Conservation (phyloP, 2,329 filamentous ascomycete genomes). For the Fusarium sp. region DNA sequence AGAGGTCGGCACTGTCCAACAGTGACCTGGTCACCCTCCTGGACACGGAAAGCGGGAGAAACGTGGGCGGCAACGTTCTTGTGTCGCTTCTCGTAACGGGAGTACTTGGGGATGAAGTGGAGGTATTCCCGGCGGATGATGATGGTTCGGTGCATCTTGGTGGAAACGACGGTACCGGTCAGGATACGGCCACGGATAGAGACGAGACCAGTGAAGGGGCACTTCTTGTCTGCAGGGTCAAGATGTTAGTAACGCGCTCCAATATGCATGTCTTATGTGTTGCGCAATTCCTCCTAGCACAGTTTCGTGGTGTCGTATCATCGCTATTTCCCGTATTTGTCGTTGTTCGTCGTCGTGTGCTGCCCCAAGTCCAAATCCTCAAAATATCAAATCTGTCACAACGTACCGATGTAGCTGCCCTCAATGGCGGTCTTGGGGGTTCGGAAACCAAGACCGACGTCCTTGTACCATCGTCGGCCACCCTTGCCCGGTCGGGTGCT, state of each 20-base stretch:
- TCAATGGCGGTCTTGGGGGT: conserved; percentile 99
- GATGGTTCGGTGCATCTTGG: conserved; percentile 99
- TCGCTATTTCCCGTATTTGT: not conserved
- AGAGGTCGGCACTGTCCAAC: conserved; percentile 99
- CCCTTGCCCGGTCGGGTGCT: conserved; percentile 89
- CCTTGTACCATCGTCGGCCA: conserved; percentile 97
- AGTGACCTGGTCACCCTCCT: conserved; percentile 99
- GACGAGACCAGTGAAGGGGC: conserved; percentile 98
- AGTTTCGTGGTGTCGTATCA: not conserved
- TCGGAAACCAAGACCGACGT: conserved; percentile 98
- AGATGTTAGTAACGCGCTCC: conserved; percentile 46
- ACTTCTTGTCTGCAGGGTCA: conserved; percentile 91
- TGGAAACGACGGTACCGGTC: conserved; percentile 98
- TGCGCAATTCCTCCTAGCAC: not conserved
- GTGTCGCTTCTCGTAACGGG: conserved; percentile 99
- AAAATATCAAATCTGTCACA: conserved; percentile 52
- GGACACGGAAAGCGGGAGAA: conserved; percentile 99
- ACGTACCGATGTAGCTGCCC: conserved; percentile 97
- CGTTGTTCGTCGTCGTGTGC: conserved; percentile 13
- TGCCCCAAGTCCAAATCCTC: conserved; percentile 19
- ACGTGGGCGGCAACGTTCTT: conserved; percentile 99
- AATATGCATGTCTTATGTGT: not conserved
- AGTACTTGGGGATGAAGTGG: conserved; percentile 99
- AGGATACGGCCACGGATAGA: conserved; percentile 99
- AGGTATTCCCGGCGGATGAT: conserved; percentile 99